These are phyloP conservation scores for Mortierella alpina DNA, from an alignment of 192 early-diverging fungal species.

Conservation along the genomic window DNA sequence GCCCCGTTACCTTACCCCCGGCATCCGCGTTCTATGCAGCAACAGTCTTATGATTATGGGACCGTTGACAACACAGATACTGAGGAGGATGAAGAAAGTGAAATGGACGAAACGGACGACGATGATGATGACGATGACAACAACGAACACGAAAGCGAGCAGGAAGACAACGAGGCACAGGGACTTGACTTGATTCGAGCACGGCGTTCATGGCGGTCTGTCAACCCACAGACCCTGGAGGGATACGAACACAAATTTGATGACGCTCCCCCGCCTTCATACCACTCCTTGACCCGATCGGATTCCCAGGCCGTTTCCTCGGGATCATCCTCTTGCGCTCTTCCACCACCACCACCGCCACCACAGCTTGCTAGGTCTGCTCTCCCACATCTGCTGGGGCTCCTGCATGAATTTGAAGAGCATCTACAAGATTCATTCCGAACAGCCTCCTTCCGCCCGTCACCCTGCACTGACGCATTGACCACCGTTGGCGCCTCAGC, in stretches of 20 bases:
- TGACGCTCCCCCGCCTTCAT: conserved; percentile 39
- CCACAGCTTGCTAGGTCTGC: neutral
- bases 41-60: no score
- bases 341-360: neutral
- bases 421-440: conserved; percentile 7
- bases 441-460: conserved; percentile 4
- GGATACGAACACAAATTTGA: conserved; percentile 34
- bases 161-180: neutral
- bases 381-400: conserved; percentile 3
- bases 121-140: conserved; percentile 7
- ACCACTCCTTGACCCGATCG: conserved; percentile 23
- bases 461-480: neutral
- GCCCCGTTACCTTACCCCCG: neutral
- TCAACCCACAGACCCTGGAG: conserved; percentile 18
- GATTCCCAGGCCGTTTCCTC: neutral
- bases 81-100: neutral
- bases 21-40: neutral
- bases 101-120: neutral
- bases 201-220: neutral
- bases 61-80: conserved; percentile 4
- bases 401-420: conserved; percentile 29
- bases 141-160: neutral
- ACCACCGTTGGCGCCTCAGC: neutral
- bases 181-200: no score
- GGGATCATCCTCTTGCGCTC: neutral